phyloP scores from a whole-genome alignment of 2,329 filamentous ascomycete genomes.

The Cyphellophora attinorum region DNA sequence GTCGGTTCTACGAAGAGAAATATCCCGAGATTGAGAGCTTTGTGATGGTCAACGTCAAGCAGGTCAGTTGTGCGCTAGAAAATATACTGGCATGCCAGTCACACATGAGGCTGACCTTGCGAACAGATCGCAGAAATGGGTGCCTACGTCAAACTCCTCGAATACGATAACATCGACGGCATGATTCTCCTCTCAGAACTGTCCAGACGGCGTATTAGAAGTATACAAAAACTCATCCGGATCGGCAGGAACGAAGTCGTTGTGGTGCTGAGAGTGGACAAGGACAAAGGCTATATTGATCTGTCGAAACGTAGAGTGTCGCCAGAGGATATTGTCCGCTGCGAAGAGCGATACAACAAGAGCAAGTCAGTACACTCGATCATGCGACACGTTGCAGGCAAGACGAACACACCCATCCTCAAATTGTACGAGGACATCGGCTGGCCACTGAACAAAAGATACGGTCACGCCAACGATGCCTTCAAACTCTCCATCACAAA shows the following conservation, averaged over 20 bases:
- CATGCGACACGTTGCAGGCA: conserved; percentile 97
- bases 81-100: too few relatives aligned
- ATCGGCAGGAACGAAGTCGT: conserved; percentile 98
- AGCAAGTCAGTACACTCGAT: conserved; percentile 99
- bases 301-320: conserved; percentile 96
- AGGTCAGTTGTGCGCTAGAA: conserved; percentile 51
- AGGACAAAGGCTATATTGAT: conserved; percentile 99
- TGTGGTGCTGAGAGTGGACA: conserved; percentile 95
- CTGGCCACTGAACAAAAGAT: conserved; percentile 97
- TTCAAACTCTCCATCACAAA: conserved; percentile 99
- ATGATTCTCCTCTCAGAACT: conserved; percentile 99
- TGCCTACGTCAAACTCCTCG: conserved; percentile 97
- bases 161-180: conserved; percentile 99
- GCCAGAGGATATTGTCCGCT: conserved; percentile 94
- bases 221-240: conserved; percentile 97
- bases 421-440: conserved; percentile 86
- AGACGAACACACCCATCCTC: conserved; percentile 90
- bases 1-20: conserved; percentile 95
- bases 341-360: conserved; percentile 99
- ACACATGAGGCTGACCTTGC: conserved; percentile 9
- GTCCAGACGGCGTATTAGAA: conserved; percentile 93
- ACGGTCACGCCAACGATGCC: conserved; percentile 89
- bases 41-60: conserved; percentile 99
- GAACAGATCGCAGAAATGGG: conserved; percentile 95
- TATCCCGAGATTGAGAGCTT: conserved; percentile 98